Evolutionary conservation across 225 moss, liverwort and hornwort genomes (phyloP), one percentile per base, ranked within the genome.

Genomic region (Sphagnum contortum): DNA sequence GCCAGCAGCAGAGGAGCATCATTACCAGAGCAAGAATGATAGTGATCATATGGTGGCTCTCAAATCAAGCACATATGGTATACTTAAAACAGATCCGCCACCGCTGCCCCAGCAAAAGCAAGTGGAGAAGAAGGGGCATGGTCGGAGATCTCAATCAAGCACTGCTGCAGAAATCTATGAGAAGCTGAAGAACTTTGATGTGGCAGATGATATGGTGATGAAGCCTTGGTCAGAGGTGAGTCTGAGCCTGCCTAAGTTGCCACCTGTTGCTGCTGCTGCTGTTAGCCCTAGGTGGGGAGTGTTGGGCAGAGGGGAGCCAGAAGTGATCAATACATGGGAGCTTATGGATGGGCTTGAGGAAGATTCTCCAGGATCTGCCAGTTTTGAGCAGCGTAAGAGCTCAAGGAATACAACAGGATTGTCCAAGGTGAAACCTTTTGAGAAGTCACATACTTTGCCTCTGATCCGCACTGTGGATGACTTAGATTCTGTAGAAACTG

Each of bases 171-270:
- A 83, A 49, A 71, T 75, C 51, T 80, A 83, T 59, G 75, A 83
- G 77, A 86, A 80, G 57, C 47, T 86, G 69, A 83, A 77, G 59
- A 64, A 68, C 48, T 80, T 80, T 50, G 86, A 83, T 75, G 75
- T 86, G 11, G 77, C 82, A 47, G 86, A 72, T 57, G 79, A 79
- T 68, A 80, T 86, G 83, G 69, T 79, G 7, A 53, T 73, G 49
- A 83, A 80, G 71, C 75, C 86, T 63, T 86, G 86, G 83, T 83
- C 77, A 46, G 86, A 86, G 71, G 75, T 86, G 64, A 86, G 86
- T 75, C 80, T 73, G 71, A 73, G 55, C 45, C 77, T 86, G 70
- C 86, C 77, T 49, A 79, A 70, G 68, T 60, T 75, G 48, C 84
- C 82, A 59, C 83, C 75, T 45, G 45, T 29, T 5, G 46, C 70